These are phyloP conservation scores for Zygoascus bituminiphila DNA, from an alignment of 805 yeast genomes.

Conservation along the genomic window DNA sequence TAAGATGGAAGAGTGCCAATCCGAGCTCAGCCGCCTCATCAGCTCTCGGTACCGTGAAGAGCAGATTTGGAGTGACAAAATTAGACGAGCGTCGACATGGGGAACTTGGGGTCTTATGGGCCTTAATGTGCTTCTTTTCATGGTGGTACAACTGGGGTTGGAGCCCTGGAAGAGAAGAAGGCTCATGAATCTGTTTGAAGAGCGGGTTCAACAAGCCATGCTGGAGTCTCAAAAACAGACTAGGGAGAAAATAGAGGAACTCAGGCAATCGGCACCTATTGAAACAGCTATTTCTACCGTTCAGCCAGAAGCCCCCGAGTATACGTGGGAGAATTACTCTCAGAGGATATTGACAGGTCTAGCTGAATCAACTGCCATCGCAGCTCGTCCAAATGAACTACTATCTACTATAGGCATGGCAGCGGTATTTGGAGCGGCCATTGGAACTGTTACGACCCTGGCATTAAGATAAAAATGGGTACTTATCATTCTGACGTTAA, in stretches of 20 bases:
- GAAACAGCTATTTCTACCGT: too few species aligned
- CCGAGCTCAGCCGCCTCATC: conserved; percentile 64
- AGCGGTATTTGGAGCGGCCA: too few species aligned
- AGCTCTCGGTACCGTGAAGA: conserved; percentile 91
- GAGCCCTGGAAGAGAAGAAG: conserved; percentile 92
- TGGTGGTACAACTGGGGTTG: conserved; percentile 74
- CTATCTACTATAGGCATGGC: too few species aligned
- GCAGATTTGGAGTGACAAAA: conserved; percentile 96
- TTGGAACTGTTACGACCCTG: too few species aligned
- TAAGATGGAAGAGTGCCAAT: conserved; percentile 59
- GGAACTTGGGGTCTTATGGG: conserved; percentile 91
- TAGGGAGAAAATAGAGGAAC: conserved; percentile 4
- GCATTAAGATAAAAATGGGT: too few species aligned
- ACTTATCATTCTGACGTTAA: too few species aligned
- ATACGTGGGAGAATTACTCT: too few species aligned
- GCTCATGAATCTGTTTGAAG: conserved; percentile 76
- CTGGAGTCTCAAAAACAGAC: conserved; percentile 4
- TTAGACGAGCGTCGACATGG: conserved; percentile 90
- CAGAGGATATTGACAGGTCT: too few species aligned
- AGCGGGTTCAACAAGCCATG: conserved; percentile 47
- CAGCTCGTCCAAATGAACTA: too few species aligned
- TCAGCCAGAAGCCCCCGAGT: too few species aligned
- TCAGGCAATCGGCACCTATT: too few species aligned
- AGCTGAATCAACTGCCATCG: too few species aligned
- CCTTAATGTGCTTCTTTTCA: conserved; percentile 65